Evolutionary conservation across 1,284 basidiomycete genomes (phyloP).

Genomic region (Sporisorium scitamineum): DNA sequence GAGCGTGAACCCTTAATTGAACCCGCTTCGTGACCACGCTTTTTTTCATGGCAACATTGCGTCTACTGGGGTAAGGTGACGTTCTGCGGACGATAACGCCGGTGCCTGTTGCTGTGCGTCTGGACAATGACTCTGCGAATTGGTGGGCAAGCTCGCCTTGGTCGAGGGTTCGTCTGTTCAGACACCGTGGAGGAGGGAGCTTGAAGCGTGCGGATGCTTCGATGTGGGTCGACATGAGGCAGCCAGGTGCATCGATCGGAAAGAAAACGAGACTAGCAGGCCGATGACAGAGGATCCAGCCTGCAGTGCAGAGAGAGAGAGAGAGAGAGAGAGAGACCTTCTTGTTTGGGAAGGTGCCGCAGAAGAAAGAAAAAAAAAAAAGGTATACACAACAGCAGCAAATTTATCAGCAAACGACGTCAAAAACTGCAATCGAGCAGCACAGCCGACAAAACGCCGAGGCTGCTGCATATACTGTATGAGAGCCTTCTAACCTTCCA

Average conservation of each 20-base stretch:
- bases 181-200: no score
- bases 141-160: no score
- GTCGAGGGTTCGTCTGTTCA: no score
- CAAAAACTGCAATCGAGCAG: conserved; percentile 18
- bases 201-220: neutral
- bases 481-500: neutral
- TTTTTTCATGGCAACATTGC: neutral
- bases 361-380: neutral
- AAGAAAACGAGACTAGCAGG: neutral
- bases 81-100: neutral
- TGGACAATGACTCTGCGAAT: no score
- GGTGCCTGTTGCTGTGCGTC: neutral
- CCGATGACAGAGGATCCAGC: neutral
- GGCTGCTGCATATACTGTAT: conserved; percentile 5
- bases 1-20: neutral
- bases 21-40: neutral
- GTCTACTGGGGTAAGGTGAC: neutral
- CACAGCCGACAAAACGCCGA: conserved; percentile 19
- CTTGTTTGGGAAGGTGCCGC: conserved; percentile 1
- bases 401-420: neutral
- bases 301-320: no score
- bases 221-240: neutral
- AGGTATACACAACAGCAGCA: neutral
- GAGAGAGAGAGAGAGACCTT: no score
- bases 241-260: neutral